phyloP scores from a whole-genome alignment of 1,284 basidiomycete genomes.

The Singerocomus rubriflavus region DNA sequence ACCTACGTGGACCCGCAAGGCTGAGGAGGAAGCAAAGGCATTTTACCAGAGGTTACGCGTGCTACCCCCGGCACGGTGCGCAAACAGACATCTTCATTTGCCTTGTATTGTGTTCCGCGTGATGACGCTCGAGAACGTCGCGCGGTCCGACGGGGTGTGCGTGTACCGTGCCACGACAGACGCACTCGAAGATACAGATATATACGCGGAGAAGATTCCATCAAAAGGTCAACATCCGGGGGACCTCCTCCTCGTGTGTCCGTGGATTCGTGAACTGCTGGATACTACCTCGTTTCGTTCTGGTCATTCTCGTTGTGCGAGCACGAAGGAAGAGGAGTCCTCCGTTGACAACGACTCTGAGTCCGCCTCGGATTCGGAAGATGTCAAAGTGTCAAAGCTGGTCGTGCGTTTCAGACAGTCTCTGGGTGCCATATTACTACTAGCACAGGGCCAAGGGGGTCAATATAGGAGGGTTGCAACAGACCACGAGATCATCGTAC shows the following conservation, averaged over 20 bases:
- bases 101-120: slow-evolving; percentile 22
- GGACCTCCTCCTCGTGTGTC: slow-evolving; percentile 17
- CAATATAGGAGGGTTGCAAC: slow-evolving; percentile 20
- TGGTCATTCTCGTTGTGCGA: neutral
- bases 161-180: slow-evolving; percentile 9
- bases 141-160: neutral
- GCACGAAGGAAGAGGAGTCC: neutral
- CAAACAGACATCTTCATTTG: slow-evolving; percentile 8
- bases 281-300: neutral
- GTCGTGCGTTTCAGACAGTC: slow-evolving; percentile 12
- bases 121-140: neutral
- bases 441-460: neutral
- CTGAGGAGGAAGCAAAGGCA: neutral
- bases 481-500: slow-evolving; percentile 12
- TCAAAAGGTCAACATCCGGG: neutral
- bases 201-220: neutral
- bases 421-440: slow-evolving; percentile 17
- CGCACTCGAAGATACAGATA: slow-evolving; percentile 13
- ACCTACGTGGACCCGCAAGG: neutral
- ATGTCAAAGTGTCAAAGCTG: slow-evolving; percentile 1
- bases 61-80: slow-evolving; percentile 5
- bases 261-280: slow-evolving; percentile 20
- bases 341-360: slow-evolving; percentile 1
- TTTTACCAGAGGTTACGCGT: slow-evolving; percentile 7
- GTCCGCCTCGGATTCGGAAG: neutral